These are phyloP conservation scores for Nothopassalora personata DNA, from an alignment of 2,329 filamentous ascomycete genomes.

Conservation along the genomic window DNA sequence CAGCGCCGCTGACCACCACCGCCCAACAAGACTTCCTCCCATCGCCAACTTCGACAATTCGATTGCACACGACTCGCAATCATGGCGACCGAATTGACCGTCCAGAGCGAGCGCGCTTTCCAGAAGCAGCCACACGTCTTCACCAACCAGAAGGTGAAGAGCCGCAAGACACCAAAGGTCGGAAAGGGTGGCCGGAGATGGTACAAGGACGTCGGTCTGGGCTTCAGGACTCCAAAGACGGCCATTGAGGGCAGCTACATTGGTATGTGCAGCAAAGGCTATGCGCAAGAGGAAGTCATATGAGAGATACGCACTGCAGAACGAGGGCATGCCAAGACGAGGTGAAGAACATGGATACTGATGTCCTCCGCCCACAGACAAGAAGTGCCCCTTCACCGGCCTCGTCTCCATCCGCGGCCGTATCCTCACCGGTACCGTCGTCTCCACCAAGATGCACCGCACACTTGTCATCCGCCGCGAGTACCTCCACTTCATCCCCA, in stretches of 20 bases:
- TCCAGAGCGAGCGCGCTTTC: slow-evolving; percentile 99
- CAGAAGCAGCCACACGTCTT: slow-evolving; percentile 99
- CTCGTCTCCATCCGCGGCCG: slow-evolving; percentile 98
- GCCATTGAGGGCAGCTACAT: slow-evolving; percentile 99
- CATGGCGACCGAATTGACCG: slow-evolving; percentile 98
- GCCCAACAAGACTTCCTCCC: neutral
- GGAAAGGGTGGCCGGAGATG: slow-evolving; percentile 93
- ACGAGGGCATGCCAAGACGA: slow-evolving; percentile 4
- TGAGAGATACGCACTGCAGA: neutral
- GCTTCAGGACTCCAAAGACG: slow-evolving; percentile 96
- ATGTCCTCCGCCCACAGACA: slow-evolving; percentile 59
- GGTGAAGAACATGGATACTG: slow-evolving; percentile 10
- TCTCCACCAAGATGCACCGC: slow-evolving; percentile 99
- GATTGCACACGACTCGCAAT: slow-evolving; percentile 43
- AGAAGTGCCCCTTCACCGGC: slow-evolving; percentile 99
- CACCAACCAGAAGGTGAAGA: slow-evolving; percentile 92
- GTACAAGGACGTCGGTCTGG: slow-evolving; percentile 99
- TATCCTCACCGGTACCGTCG: slow-evolving; percentile 98
- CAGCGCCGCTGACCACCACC: neutral
- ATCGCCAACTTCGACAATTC: slow-evolving; percentile 10
- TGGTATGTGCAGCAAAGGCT: slow-evolving; percentile 57
- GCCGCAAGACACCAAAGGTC: slow-evolving; percentile 70
- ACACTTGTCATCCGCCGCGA: slow-evolving; percentile 98
- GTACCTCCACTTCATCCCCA: slow-evolving; percentile 99
- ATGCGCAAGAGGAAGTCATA: neutral